These are phyloP conservation scores for Thymus mandschuricus DNA, from an alignment of 257 asterid genomes.

Conservation along the genomic window DNA sequence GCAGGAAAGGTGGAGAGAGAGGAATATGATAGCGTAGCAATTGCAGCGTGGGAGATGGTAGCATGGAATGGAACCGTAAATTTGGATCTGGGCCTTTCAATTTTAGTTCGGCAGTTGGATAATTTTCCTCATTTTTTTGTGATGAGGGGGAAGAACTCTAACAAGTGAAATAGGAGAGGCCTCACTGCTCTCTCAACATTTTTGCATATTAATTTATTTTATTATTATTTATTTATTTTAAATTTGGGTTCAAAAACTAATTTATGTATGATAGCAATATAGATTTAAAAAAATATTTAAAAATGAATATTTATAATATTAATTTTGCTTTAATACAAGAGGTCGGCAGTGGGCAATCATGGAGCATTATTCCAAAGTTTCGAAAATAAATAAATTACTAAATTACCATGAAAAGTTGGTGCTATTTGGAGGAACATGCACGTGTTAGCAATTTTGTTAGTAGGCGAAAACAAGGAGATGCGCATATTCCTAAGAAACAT, in stretches of 20 bases:
- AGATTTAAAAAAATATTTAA: too few species aligned
- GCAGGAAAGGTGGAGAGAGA: conserved; percentile 29
- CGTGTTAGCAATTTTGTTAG: background rate
- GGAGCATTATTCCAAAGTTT: too few species aligned
- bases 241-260: too few species aligned
- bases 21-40: conserved; percentile 26
- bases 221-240: too few species aligned
- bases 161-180: background rate
- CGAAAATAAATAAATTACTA: too few species aligned
- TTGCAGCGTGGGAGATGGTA: conserved; percentile 21
- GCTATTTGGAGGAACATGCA: background rate
- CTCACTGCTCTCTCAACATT: background rate
- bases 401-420: background rate
- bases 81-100: conserved; percentile 20
- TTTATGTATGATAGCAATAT: too few species aligned
- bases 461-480: conserved; percentile 1
- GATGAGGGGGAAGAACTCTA: background rate
- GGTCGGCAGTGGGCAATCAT: too few species aligned
- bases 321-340: too few species aligned
- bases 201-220: background rate
- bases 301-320: too few species aligned
- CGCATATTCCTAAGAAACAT: conserved; percentile 31
- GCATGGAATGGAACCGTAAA: conserved; percentile 1
- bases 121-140: conserved; percentile 12
- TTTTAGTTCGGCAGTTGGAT: conserved; percentile 23